A percentile compares a stretch with the other conserved stretches of the same genome.
Evolutionary conservation across 2,329 filamentous ascomycete genomes (phyloP).

Genomic region (Exutisphaerella laricina): DNA sequence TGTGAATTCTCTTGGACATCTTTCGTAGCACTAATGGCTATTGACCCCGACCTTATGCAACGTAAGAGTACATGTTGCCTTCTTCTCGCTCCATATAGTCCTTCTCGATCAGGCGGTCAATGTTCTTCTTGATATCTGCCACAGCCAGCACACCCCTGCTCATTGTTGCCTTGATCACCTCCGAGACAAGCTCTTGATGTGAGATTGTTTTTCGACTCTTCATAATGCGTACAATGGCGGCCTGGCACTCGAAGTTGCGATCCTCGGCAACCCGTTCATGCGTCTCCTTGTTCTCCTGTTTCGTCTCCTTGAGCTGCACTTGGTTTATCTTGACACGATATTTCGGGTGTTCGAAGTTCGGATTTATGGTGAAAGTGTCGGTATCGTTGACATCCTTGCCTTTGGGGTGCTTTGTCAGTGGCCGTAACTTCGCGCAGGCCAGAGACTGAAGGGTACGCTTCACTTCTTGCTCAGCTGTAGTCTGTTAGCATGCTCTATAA

Average conservation of each 20-base stretch:
- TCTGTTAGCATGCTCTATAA: slow-evolving; percentile 25
- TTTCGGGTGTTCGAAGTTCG: slow-evolving; percentile 69
- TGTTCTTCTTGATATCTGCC: slow-evolving; percentile 89
- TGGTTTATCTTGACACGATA: slow-evolving; percentile 97
- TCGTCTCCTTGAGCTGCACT: slow-evolving; percentile 94
- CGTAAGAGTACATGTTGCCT: slow-evolving; percentile 48
- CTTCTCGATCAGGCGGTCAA: slow-evolving; percentile 92
- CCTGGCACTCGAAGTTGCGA: slow-evolving; percentile 92
- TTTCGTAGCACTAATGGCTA: not conserved
- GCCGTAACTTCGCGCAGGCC: slow-evolving; percentile 81
- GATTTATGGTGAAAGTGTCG: slow-evolving; percentile 82
- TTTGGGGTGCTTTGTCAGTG: slow-evolving; percentile 79
- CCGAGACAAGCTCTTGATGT: slow-evolving; percentile 79
- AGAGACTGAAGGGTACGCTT: slow-evolving; percentile 90
- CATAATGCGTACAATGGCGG: slow-evolving; percentile 94
- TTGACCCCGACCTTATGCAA: no score
- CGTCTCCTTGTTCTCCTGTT: slow-evolving; percentile 88
- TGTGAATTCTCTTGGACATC: not conserved
- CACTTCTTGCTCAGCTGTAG: slow-evolving; percentile 64
- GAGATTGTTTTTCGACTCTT: slow-evolving; percentile 85
- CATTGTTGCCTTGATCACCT: slow-evolving; percentile 88
- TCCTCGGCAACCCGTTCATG: slow-evolving; percentile 86
- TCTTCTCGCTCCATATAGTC: slow-evolving; percentile 83
- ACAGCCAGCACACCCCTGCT: slow-evolving; percentile 80
- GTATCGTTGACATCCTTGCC: slow-evolving; percentile 66